These are phyloP conservation scores for Phytopythium litorale DNA, from an alignment of 352 stramenopile genomes.

Conservation along the genomic window DNA sequence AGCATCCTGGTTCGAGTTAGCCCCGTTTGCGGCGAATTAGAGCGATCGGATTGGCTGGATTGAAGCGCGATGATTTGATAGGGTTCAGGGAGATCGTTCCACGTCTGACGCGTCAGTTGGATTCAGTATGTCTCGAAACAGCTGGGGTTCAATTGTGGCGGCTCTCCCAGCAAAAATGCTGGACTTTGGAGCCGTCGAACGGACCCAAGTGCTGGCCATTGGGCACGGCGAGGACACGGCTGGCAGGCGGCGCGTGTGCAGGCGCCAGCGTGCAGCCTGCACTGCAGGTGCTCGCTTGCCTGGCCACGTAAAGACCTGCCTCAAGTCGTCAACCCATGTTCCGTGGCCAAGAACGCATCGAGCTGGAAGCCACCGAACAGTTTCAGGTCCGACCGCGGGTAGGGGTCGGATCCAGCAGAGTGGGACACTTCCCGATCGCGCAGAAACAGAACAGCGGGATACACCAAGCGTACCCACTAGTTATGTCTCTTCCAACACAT, in stretches of 20 bases:
- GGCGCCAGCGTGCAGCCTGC: no score
- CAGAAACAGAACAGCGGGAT: not conserved
- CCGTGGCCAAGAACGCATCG: not conserved
- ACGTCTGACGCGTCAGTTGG: constrained; percentile 2
- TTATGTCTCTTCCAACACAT: not conserved
- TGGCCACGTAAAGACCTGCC: not conserved
- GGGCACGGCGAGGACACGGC: no score
- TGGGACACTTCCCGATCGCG: not conserved
- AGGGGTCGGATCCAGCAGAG: not conserved
- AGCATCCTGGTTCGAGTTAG: no score
- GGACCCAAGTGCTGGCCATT: no score
- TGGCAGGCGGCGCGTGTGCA: no score
- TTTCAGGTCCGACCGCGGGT: not conserved
- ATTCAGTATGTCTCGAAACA: not conserved
- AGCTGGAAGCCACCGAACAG: not conserved
- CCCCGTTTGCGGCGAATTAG: not conserved
- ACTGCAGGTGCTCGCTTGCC: no score
- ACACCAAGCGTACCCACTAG: not conserved
- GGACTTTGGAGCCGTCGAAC: no score
- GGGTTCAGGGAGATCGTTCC: not conserved
- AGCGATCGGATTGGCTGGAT: not conserved
- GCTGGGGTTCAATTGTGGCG: not conserved
- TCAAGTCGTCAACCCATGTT: constrained; percentile 4
- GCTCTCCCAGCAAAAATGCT: no score
- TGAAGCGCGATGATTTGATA: not conserved